Base-by-base conservation (phyloP, 2,329 filamentous ascomycete species). In the Epichloe gansuensis region DNA sequence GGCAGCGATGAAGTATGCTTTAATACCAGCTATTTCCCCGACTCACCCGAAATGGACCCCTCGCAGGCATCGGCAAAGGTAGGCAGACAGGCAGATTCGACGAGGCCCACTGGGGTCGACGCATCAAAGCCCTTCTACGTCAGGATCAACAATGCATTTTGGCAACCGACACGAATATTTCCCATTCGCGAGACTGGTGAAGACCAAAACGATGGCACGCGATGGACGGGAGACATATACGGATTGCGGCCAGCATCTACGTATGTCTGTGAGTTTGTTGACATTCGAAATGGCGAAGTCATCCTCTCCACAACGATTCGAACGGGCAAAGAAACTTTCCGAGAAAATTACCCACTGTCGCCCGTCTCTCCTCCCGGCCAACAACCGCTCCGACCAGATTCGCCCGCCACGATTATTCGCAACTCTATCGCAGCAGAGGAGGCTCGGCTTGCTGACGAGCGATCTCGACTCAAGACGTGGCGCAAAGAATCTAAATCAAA, bases 1-100 rank as follows among this genome's bases (percentile, higher is more conserved):
- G 84, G 84, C 21, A 81, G 83, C 63, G 85, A 87, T 60, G 84
- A 89, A 66, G 80, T 90, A 57, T 83, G 79, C 68, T 90, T 90
- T 68, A 83, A 77, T 66, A 85, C 84, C 21, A 86, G 82, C 66
- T 74, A 78, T 63, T 85, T 85, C 59, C 70, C 74, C 9, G 68
- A 74, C 47, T n/a, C 34, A 15, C 13, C 21, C 13, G 44, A 42
- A 36, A 67, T 67, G 54, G 66, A 71, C 60, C 60, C 61, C 7
- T 44, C 53, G n/a, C 50, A 54, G 42, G 49, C 67, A 15, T 51
- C 59, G 5, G 54, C 59, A 31, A 56, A 57, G 27, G 53, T 55
- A 55, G 63, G 65, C 49, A 61, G 60, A 56, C 60, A 67, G 57
- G 56, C 58, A 60, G 58, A 64, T 57, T 15, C 34, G 21, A 38